Evolutionary conservation across 805 yeast genomes (phyloP), one percentile per base, ranked within the genome.

Genomic region (Kregervanrija fluxuum): DNA sequence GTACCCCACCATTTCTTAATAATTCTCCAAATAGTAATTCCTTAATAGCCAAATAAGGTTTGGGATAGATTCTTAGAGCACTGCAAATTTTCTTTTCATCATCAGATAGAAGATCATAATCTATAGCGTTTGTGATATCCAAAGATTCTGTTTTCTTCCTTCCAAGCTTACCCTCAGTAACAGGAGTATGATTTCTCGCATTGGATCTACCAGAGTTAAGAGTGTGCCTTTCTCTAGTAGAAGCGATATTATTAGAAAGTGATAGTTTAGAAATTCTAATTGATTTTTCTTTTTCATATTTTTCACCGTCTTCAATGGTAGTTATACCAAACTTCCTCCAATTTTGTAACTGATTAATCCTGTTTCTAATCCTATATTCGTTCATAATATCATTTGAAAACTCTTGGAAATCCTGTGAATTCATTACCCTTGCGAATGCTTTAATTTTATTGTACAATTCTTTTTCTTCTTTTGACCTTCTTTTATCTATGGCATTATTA

Each of bases 271-370:
- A 77, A 33, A 76, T 67, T 44, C 95, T 73, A 33, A 77, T 74
- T 37, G 80, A 70, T 61, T 87, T 87, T 61, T 95, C 99, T 60
- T 87, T 85, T 59, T 93, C 99, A 61, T 79, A 93, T 61, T 81
- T 85, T 32, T 71, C 65, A 4, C 98, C 99, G 41, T 77, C 83
- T 48, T 90, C 96, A 37, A 87, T 54, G 0, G 87, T 79, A 3
- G 89, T 84, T 41, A 93, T 76, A 5, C 99, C 99, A 61, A 87
- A 83, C 40, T 81, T 75, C 50, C 99, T 76, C 88, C 96, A 95
- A 58, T 84, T 91, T 64, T 93, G 99, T 30, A 95, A 68, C 64
- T 89, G 96, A 42, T 83, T 85, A 40, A 93, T 89, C 50, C 95
- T 76, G 33, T 81, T 74, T 46, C 97, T 73, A 52, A 86, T 80